Evolutionary conservation across 2,329 filamentous ascomycete species (phyloP), one percentile per base, ranked within the genome.

Genomic region (Botrytis galanthina): DNA sequence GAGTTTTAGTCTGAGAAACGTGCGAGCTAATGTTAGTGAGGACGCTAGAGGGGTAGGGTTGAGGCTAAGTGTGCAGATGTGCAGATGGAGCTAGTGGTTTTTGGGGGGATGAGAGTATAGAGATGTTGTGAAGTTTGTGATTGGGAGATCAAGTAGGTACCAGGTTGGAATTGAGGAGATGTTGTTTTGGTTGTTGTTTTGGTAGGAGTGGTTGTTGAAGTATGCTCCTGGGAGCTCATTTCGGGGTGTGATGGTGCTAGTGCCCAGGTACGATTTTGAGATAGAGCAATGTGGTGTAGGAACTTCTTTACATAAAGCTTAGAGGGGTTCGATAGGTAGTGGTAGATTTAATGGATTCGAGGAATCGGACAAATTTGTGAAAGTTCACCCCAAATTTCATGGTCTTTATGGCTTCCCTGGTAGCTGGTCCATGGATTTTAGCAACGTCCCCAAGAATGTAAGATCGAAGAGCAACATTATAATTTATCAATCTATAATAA

Each of bases 381-480:
- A 51, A 51, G 26, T 51, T 6, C 4, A 14, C 10, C 4, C 26
- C 4, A 0, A 12, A 14, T n/a, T 51, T 1, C 0, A n/a, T n/a
- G 10, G 48, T 51, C 26, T 48, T 48, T 0, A 10, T n/a, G 9
- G 12, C 3, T n/a, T 14, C 4, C 22, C 26, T 0, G 48, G 22
- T n/a, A 51, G 26, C 26, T 51, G 26, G 4, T 12, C 0, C 26
- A n/a, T n/a, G 0, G 4, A 51, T 51, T 12, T n/a, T 4, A 48
- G 46, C 10, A 5, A 12, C 0, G 14, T 3, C 1, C 4, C 12
- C 9, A 12, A 26, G 46, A 26, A 22, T 22, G 9, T 26, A 14
- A 10, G 22, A 48, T 48, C 8, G 46, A 4, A 14, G 22, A 48
- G 46, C 2, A 4, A 26, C 0, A 1, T 7, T 48, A 48, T 26